Evolutionary conservation across 495 filamentous ascomycete genomes (phyloP).

Genomic region (Xylaria acuta): DNA sequence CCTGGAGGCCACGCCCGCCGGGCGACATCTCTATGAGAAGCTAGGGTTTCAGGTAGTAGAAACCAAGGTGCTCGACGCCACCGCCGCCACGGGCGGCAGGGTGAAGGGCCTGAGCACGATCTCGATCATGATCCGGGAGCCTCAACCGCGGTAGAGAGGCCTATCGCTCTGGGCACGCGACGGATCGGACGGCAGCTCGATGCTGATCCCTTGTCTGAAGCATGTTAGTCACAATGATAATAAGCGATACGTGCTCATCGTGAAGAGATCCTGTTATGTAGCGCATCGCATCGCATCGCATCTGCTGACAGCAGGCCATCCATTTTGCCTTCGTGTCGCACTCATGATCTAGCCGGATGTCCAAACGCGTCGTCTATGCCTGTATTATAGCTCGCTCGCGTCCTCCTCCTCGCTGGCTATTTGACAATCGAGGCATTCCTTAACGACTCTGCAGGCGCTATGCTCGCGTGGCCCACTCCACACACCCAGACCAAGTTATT

Average conservation of each 20-base stretch:
- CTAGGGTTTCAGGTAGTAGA: constrained; percentile 47
- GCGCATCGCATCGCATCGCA: constrained; percentile 11
- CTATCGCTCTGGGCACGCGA: constrained; percentile 11
- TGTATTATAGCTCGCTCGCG: background rate
- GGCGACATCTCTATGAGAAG: constrained; percentile 43
- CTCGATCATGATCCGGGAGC: constrained; percentile 40
- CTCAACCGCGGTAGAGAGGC: constrained; percentile 14
- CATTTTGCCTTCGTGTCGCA: background rate
- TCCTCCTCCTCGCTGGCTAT: background rate
- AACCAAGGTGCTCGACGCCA: constrained; percentile 38
- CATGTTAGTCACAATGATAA: background rate
- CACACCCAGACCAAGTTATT: background rate
- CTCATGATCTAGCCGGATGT: constrained; percentile 8
- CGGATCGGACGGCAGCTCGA: background rate
- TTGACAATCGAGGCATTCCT: background rate
- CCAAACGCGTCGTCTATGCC: background rate
- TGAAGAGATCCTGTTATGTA: background rate
- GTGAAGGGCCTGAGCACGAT: constrained; percentile 26
- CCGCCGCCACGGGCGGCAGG: constrained; percentile 28
- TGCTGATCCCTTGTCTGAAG: background rate
- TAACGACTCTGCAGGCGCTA: background rate
- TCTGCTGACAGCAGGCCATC: background rate
- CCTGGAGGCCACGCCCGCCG: constrained; percentile 44
- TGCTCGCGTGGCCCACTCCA: constrained; percentile 13
- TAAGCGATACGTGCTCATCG: background rate